These are phyloP conservation scores for Persicaria tinctoria DNA, from an alignment of 148 eudicot genomes.

Conservation along the genomic window DNA sequence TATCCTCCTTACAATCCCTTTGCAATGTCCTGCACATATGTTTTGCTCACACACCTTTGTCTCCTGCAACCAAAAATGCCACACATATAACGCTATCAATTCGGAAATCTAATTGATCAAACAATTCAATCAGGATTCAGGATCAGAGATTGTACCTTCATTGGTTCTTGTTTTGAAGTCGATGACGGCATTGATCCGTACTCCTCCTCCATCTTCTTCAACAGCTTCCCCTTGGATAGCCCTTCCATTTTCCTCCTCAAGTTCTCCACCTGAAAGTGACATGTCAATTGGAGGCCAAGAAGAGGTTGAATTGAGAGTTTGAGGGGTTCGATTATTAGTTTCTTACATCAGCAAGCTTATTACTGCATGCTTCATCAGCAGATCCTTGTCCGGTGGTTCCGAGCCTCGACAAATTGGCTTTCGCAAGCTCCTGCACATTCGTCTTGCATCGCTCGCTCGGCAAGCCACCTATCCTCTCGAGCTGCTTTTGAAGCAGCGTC, in stretches of 20 bases:
- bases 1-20: constrained; percentile 61
- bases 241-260: constrained; percentile 70
- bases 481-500: constrained; percentile 42
- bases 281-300: background rate
- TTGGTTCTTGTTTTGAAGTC: constrained; percentile 22
- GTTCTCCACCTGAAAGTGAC: constrained; percentile 42
- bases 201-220: constrained; percentile 69
- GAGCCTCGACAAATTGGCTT: constrained; percentile 15
- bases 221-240: constrained; percentile 55
- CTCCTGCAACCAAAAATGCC: constrained; percentile 29
- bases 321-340: background rate
- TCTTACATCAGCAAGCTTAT: constrained; percentile 56
- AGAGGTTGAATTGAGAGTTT: background rate
- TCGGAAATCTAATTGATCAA: background rate
- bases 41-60: constrained; percentile 25
- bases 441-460: constrained; percentile 18
- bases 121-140: background rate
- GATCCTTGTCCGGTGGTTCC: constrained; percentile 4
- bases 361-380: constrained; percentile 20
- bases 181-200: constrained; percentile 43
- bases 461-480: constrained; percentile 40
- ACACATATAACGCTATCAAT: background rate
- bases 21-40: constrained; percentile 65
- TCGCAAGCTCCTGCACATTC: constrained; percentile 26
- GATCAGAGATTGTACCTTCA: constrained; percentile 34